Percentiles rank a stretch among this genome's conserved stretches.
These are phyloP conservation scores for Ottelia alismoides DNA, from an alignment of 106 monocot species.

Conservation along the genomic window DNA sequence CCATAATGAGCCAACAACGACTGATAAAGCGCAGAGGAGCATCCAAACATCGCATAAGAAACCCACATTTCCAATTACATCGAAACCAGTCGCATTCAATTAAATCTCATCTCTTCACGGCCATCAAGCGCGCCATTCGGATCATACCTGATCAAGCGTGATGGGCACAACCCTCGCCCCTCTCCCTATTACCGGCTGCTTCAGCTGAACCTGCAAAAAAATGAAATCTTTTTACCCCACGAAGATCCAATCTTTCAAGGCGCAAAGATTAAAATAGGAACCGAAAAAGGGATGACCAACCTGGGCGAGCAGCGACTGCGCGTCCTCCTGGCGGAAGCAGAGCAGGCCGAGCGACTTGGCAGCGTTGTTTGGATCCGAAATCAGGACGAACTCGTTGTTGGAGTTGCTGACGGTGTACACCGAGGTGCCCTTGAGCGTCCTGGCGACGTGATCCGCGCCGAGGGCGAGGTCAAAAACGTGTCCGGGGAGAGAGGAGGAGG, in stretches of 20 bases:
- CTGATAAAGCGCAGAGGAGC: no score
- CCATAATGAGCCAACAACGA: no score
- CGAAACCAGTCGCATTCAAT: no score
- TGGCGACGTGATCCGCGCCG: conserved; percentile 48
- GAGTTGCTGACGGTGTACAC: conserved; percentile 96
- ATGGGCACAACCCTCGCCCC: conserved; percentile 98
- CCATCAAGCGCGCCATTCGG: no score
- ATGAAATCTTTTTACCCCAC: no score
- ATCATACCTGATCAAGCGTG: conserved; percentile 80
- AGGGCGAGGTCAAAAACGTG: conserved; percentile 70
- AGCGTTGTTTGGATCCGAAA: conserved; percentile 74
- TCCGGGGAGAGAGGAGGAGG: conserved; percentile 5
- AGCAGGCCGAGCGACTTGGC: conserved; percentile 75
- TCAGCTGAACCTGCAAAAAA: conserved; percentile 50
- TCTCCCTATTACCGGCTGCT: conserved; percentile 68
- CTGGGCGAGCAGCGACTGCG: conserved; percentile 77
- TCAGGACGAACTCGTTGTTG: conserved; percentile 92
- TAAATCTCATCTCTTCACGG: no score
- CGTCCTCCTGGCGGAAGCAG: conserved; percentile 93
- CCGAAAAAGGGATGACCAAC: conserved; percentile 20
- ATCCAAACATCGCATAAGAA: no score
- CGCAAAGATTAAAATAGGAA: no score
- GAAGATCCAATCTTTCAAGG: no score
- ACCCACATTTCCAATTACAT: no score
- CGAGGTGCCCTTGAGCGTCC: conserved; percentile 57